Evolutionary conservation across 108 stramenopile species (phyloP), one percentile per base, ranked within the genome.

Genomic region (Cyclostephanos invisitatus): DNA sequence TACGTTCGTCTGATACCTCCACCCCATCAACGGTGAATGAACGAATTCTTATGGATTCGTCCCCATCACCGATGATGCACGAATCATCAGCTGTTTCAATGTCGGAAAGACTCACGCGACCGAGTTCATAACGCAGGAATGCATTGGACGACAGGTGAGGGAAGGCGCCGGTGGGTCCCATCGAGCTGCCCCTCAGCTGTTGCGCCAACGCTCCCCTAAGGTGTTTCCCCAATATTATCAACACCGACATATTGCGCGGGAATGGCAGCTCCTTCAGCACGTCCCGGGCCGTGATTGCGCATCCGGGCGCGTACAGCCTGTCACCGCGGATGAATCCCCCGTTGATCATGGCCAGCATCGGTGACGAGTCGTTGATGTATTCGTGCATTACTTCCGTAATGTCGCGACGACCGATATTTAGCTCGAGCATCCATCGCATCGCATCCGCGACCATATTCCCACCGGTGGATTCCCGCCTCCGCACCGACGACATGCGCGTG

Each of bases 321-420:
- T 81, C 80, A 27, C 75, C 80, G 58, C 80, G 61, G 20, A 81
- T 81, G 44, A 81, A 81, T 2, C 80, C 80, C 42, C 80, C 80
- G 50, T 81, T 81, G 54, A 81, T 81, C 73, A 81, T 73, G 37
- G 80, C 75, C 70, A 80, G 21, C 53, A 55, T 77, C 28, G 74
- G 63, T 14, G 68, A 11, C 21, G 57, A 14, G 4, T 10, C n/a
- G 20, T 37, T 40, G n/a, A 3, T 27, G 18, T 25, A 36, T 10
- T 8, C 36, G 15, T 8, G 22, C 2, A 17, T 7, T n/a, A n/a
- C n/a, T n/a, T n/a, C n/a, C 8, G 20, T 17, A 49, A 6, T 20
- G 17, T 60, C 58, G 18, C 11, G 56, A 4, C 18, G n/a, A 40
- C 25, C 7, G 11, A 68, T 57, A 54, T 61, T 61, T 3, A 63